Evolutionary conservation across 2,329 filamentous ascomycete species (phyloP).

Genomic region (Epichloe scottii): DNA sequence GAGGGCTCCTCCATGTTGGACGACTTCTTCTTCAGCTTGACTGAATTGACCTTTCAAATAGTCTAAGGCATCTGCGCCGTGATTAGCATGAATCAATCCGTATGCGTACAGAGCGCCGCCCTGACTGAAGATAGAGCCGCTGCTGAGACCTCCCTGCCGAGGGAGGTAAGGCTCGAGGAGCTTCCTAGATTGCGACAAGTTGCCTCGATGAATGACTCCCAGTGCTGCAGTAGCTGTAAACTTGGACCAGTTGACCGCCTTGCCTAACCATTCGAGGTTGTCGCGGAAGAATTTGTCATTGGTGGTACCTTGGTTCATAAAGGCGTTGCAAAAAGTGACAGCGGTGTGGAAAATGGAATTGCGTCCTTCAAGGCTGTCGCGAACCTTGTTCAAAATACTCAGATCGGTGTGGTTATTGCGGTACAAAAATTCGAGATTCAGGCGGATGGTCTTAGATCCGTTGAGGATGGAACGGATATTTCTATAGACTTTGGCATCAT

Average conservation of each 20-base stretch:
- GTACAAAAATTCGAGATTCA: slow-evolving; percentile 94
- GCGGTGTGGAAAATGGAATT: slow-evolving; percentile 98
- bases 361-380: slow-evolving; percentile 86
- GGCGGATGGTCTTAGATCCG: slow-evolving; percentile 83
- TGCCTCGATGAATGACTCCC: slow-evolving; percentile 92
- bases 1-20: slow-evolving; percentile 91
- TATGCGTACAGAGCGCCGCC: slow-evolving; percentile 93
- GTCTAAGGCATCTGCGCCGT: slow-evolving; percentile 78
- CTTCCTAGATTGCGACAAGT: slow-evolving; percentile 85
- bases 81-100: slow-evolving; percentile 93
- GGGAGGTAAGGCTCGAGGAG: slow-evolving; percentile 91
- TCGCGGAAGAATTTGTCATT: slow-evolving; percentile 98
- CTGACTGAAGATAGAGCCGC: slow-evolving; percentile 87
- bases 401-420: slow-evolving; percentile 89
- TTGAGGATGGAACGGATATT: slow-evolving; percentile 61
- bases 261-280: slow-evolving; percentile 94
- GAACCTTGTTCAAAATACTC: slow-evolving; percentile 87
- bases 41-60: slow-evolving; percentile 67
- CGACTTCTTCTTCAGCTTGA: slow-evolving; percentile 74
- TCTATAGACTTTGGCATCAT: slow-evolving; percentile 43
- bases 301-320: slow-evolving; percentile 98
- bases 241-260: slow-evolving; percentile 99
- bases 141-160: slow-evolving; percentile 57
- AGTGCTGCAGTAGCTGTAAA: slow-evolving; percentile 95
- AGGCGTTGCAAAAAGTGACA: slow-evolving; percentile 93